Evolutionary conservation across 2,329 filamentous ascomycete species (phyloP).

Genomic region (Fusarium citri): DNA sequence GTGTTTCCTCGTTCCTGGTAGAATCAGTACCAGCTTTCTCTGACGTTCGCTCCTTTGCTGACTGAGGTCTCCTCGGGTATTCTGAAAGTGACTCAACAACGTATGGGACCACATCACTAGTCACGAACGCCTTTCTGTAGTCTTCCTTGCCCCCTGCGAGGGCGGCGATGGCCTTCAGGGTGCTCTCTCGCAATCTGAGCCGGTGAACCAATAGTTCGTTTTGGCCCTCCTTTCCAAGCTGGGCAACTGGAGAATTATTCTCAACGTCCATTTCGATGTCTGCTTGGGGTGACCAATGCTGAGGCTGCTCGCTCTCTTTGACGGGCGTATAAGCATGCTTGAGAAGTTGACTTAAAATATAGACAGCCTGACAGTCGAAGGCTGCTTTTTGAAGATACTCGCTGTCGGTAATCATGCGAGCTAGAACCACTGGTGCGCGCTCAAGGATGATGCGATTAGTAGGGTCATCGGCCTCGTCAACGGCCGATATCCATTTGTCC

Average conservation of each 20-base stretch:
- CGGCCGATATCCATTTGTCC: slow-evolving; percentile 59
- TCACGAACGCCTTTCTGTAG: slow-evolving; percentile 83
- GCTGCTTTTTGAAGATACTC: slow-evolving; percentile 84
- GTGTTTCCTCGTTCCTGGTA: slow-evolving; percentile 46
- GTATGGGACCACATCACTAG: slow-evolving; percentile 82
- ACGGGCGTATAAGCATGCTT: slow-evolving; percentile 64
- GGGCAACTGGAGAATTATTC: slow-evolving; percentile 53
- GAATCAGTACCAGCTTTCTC: slow-evolving; percentile 53
- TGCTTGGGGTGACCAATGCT: slow-evolving; percentile 55
- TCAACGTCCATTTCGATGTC: slow-evolving; percentile 52
- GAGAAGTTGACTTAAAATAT: slow-evolving; percentile 60
- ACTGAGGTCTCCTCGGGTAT: slow-evolving; percentile 65
- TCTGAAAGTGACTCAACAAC: slow-evolving; percentile 81
- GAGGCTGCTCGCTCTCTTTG: slow-evolving; percentile 46
- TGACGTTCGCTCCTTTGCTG: slow-evolving; percentile 56
- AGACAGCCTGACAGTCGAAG: slow-evolving; percentile 70
- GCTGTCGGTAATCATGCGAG: slow-evolving; percentile 82
- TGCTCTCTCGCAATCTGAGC: slow-evolving; percentile 79
- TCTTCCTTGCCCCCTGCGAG: slow-evolving; percentile 84
- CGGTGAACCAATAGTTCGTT: slow-evolving; percentile 73
- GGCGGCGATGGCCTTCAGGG: slow-evolving; percentile 83
- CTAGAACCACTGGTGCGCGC: slow-evolving; percentile 79
- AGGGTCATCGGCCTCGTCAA: slow-evolving; percentile 53
- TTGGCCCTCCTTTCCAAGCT: slow-evolving; percentile 71
- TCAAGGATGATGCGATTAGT: slow-evolving; percentile 65